phyloP scores from a whole-genome alignment of 352 stramenopile genomes.

The Globisporangium nodosum region DNA sequence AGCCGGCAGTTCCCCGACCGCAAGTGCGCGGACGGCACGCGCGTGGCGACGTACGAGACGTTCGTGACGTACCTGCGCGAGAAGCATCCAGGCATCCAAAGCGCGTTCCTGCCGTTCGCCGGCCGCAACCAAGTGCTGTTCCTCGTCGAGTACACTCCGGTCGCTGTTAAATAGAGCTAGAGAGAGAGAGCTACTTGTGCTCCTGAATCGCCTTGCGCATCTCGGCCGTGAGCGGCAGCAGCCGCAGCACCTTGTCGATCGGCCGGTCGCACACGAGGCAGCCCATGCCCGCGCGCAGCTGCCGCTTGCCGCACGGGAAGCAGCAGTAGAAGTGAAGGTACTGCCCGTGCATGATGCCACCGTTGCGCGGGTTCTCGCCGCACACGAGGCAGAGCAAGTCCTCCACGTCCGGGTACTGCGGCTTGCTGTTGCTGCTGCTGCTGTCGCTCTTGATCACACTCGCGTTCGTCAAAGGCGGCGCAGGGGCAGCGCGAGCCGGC shows the following conservation, averaged over 20 bases:
- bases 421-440: background rate
- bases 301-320: constrained; percentile 70
- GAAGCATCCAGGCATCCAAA: constrained; percentile 66
- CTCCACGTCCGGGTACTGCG: constrained; percentile 20
- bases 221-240: constrained; percentile 66
- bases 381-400: constrained; percentile 73
- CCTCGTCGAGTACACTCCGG: constrained; percentile 45
- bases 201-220: constrained; percentile 33
- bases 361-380: constrained; percentile 45
- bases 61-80: constrained; percentile 79
- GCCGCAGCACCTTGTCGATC: constrained; percentile 67
- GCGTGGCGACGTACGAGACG: constrained; percentile 74
- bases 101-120: constrained; percentile 66
- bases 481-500: background rate
- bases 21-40: constrained; percentile 41
- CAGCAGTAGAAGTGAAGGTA: constrained; percentile 84
- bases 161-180: background rate
- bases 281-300: constrained; percentile 36
- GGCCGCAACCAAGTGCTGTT: constrained; percentile 86
- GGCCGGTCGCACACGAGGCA: constrained; percentile 76
- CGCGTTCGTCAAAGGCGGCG: background rate
- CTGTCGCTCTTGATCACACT: background rate
- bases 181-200: constrained; percentile 6
- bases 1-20: constrained; percentile 88
- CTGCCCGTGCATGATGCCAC: constrained; percentile 63